Conservation (phyloP, 257 asterid genomes). For the Rauvolfia tetraphylla region DNA sequence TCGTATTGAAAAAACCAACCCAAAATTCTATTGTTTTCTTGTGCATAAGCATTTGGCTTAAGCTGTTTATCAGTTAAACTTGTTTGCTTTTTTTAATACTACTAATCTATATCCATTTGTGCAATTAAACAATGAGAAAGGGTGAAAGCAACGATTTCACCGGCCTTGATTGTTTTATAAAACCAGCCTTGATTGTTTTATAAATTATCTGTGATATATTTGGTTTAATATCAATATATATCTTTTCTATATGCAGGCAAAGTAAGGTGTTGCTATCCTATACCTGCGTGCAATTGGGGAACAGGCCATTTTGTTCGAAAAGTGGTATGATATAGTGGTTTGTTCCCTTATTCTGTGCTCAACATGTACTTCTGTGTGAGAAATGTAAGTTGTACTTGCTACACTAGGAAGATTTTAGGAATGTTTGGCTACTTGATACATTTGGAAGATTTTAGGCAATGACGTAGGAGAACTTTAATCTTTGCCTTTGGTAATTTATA, state of each 20-base stretch:
- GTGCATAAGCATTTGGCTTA: background rate
- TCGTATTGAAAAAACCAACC: background rate
- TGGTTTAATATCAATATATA: background rate
- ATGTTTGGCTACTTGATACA: background rate
- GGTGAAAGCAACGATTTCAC: background rate
- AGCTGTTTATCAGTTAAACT: background rate
- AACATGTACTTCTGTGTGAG: background rate
- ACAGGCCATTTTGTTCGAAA: constrained; percentile 64
- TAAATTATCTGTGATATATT: background rate
- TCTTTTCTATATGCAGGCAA: constrained; percentile 40
- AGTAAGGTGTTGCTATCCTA: constrained; percentile 13
- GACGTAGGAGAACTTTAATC: background rate
- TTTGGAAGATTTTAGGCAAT: background rate
- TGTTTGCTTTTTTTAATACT: background rate
- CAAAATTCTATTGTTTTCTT: background rate
- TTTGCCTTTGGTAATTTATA: background rate
- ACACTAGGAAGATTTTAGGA: background rate
- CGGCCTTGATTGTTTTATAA: background rate
- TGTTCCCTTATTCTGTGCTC: background rate
- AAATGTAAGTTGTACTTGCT: constrained; percentile 8
- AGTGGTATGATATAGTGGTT: constrained; percentile 43
- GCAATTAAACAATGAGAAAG: background rate
- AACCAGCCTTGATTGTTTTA: background rate
- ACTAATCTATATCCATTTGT: background rate
- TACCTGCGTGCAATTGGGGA: constrained; percentile 36